A percentile compares a stretch with the other conserved stretches of the same genome.
These are phyloP conservation scores for Arachnopeziza araneosa DNA, from an alignment of 2,329 filamentous ascomycete species.

Conservation along the genomic window DNA sequence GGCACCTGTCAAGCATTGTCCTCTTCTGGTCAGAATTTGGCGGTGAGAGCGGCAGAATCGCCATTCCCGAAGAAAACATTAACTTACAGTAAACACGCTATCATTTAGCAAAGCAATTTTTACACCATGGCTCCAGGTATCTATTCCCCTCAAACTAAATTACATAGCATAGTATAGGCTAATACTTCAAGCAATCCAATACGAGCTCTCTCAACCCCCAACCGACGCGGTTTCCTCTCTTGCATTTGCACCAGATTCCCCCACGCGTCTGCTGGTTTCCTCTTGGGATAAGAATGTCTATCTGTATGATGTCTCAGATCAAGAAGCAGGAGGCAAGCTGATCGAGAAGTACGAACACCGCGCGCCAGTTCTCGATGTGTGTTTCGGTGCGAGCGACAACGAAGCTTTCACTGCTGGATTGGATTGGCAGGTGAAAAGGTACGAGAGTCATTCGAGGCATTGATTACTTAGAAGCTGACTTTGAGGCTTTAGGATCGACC, in stretches of 20 bases:
- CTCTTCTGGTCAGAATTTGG: conserved; percentile 6
- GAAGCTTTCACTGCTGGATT: conserved; percentile 83
- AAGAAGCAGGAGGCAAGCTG: conserved; percentile 50
- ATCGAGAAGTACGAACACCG: conserved; percentile 72
- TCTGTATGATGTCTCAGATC: conserved; percentile 69
- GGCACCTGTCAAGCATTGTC: not conserved
- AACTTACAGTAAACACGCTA: not conserved
- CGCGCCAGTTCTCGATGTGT: conserved; percentile 84
- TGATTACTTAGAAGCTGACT: conserved; percentile 4
- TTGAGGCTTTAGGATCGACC: conserved; percentile 51
- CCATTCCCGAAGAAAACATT: not conserved
- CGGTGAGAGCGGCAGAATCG: conserved; percentile 6
- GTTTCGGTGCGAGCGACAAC: conserved; percentile 77
- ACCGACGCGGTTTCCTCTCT: conserved; percentile 82
- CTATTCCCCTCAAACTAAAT: not conserved
- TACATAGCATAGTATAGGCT: not conserved
- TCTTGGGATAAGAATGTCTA: conserved; percentile 95
- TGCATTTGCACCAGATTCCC: conserved; percentile 74
- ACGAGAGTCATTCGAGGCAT: conserved; percentile 4
- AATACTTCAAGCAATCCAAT: conserved; percentile 56
- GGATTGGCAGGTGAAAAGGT: conserved; percentile 81
- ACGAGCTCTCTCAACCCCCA: conserved; percentile 76
- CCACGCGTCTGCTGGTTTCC: conserved; percentile 74
- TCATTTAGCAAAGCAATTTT: not conserved
- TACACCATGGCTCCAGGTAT: not conserved